phyloP scores from a whole-genome alignment of 2,329 filamentous ascomycete genomes.

The Alternaria angustiovoidea region DNA sequence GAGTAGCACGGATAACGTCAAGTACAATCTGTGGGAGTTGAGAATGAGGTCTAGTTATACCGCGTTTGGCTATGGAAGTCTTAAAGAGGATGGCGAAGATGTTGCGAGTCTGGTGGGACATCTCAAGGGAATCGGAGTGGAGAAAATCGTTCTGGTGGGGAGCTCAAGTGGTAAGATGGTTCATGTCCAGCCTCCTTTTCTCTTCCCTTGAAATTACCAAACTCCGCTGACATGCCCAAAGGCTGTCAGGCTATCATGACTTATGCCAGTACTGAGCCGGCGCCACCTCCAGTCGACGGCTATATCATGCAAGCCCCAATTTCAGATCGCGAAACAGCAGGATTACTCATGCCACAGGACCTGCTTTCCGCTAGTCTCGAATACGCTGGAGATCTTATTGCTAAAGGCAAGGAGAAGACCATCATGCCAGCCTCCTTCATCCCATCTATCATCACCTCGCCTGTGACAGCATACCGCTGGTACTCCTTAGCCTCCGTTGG shows the following conservation, averaged over 20 bases:
- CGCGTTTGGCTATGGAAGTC: constrained; percentile 27
- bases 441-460: constrained; percentile 20
- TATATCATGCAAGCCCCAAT: constrained; percentile 28
- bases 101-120: constrained; percentile 22
- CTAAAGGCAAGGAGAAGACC: constrained; percentile 5
- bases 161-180: constrained; percentile 5
- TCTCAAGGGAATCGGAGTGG: constrained; percentile 5
- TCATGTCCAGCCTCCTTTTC: background rate
- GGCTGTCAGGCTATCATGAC: constrained; percentile 25
- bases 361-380: constrained; percentile 10
- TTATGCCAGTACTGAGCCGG: constrained; percentile 10
- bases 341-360: constrained; percentile 21
- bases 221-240: constrained; percentile 3
- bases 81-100: constrained; percentile 26
- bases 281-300: constrained; percentile 5
- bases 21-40: constrained; percentile 27
- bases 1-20: background rate
- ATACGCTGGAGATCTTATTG: constrained; percentile 17
- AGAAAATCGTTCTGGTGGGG: background rate
- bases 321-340: constrained; percentile 27
- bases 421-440: constrained; percentile 18
- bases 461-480: constrained; percentile 29
- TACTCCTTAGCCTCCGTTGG: constrained; percentile 20
- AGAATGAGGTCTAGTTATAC: constrained; percentile 32
- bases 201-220: background rate